Conservation (phyloP, 805 yeast species). For the Saccharomycopsis capsularis region DNA sequence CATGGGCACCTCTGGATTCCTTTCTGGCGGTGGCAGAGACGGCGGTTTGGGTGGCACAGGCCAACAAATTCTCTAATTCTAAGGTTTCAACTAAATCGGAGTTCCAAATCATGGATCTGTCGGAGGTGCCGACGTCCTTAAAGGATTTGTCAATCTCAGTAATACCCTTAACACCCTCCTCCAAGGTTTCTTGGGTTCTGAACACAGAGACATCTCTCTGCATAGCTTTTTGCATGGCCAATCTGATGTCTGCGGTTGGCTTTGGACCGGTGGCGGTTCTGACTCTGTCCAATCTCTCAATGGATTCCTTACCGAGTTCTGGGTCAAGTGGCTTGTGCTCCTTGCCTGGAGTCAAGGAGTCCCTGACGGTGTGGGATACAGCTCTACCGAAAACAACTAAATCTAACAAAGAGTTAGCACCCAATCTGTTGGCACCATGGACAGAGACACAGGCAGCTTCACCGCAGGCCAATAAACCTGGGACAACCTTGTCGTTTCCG, state of each 20-base stretch:
- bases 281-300: conserved; percentile 81
- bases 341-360: conserved; percentile 76
- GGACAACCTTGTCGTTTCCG: conserved; percentile 87
- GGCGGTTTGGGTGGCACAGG: conserved; percentile 97
- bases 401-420: conserved; percentile 96
- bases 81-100: conserved; percentile 93
- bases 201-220: conserved; percentile 95
- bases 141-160: conserved; percentile 67
- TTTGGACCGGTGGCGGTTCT: conserved; percentile 80
- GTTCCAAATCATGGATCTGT: conserved; percentile 98
- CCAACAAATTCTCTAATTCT: conserved; percentile 91
- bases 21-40: conserved; percentile 87
- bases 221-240: conserved; percentile 92
- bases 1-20: conserved; percentile 99
- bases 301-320: conserved; percentile 83
- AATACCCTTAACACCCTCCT: conserved; percentile 82
- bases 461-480: conserved; percentile 96
- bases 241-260: conserved; percentile 83
- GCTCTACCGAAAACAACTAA: conserved; percentile 98
- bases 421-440: conserved; percentile 98
- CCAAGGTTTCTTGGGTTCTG: conserved; percentile 87
- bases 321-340: conserved; percentile 79
- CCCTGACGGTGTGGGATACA: conserved; percentile 86
- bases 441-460: conserved; percentile 99
- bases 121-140: conserved; percentile 75